phyloP scores from a whole-genome alignment of 192 early-diverging fungal genomes.

The Umbelopsis isabellina region DNA sequence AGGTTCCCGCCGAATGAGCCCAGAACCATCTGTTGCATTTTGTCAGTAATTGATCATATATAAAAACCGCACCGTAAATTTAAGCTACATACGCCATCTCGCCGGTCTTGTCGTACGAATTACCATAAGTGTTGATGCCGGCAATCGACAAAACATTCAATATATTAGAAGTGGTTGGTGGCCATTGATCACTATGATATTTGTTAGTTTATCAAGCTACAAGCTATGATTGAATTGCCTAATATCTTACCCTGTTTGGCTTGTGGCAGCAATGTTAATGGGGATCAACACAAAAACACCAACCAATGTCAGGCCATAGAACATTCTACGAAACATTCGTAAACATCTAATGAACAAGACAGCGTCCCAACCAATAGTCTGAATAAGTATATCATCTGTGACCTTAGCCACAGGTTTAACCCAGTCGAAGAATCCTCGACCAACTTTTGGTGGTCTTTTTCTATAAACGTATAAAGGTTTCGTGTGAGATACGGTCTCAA shows the following conservation, averaged over 20 bases:
- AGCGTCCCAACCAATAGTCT: slow-evolving; percentile 72
- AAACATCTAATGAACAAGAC: slow-evolving; percentile 73
- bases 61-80: neutral
- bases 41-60: slow-evolving; percentile 1
- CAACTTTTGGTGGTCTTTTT: slow-evolving; percentile 67
- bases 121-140: slow-evolving; percentile 8
- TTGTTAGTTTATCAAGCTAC: too few relatives aligned
- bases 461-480: slow-evolving; percentile 32
- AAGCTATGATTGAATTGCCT: slow-evolving; percentile 19
- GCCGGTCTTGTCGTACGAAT: slow-evolving; percentile 16
- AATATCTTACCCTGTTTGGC: slow-evolving; percentile 53
- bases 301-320: slow-evolving; percentile 56
- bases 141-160: slow-evolving; percentile 13
- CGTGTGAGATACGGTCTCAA: neutral
- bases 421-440: slow-evolving; percentile 67
- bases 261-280: slow-evolving; percentile 57
- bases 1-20: slow-evolving; percentile 63
- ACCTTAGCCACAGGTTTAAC: slow-evolving; percentile 56
- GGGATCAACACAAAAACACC: slow-evolving; percentile 68
- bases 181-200: slow-evolving; percentile 5
- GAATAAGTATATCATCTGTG: slow-evolving; percentile 61
- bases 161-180: slow-evolving; percentile 29
- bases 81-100: neutral
- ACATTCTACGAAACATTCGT: slow-evolving; percentile 59
- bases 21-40: slow-evolving; percentile 53